Base-by-base conservation (phyloP, 371 early-diverging fungal genomes). In the Funneliformis caledonium region DNA sequence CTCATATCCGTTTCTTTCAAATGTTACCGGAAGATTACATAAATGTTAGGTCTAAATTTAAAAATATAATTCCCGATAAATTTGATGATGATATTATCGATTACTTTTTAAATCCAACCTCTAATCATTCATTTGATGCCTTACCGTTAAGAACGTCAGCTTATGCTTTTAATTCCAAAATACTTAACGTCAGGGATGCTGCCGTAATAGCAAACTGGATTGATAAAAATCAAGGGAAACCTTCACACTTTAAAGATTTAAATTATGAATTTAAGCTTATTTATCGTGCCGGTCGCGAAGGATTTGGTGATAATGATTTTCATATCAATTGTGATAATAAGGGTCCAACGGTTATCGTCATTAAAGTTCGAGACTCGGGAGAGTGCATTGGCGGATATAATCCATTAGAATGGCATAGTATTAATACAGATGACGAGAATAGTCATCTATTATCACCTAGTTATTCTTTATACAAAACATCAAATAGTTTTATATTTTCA, bases 1-100 rank as follows among this genome's bases (percentile, higher is more conserved):
- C 78, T 37, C 78, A 67, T 42, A 68, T 78, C 26, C 43, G 78
- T 50, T 78, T 78, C 42, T 78, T 68, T 68, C 78, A 78, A 11
- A 48, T 78, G 31, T 68, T 68, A 67, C 43, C 68, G 16, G 68
- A 26, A 4, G 78, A 78, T 50, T 67, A 37, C 19, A 37, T 2
- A 5, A 5, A 37, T 19, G 14, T 45, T n/a, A 37, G 10, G 19
- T 3, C 52, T 52, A 12, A 52, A 52, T 52, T 52, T 52, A 52
- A 16, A 52, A 6, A 16, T 52, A 5, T 52, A 52, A 52, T 52
- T 52, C 52, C 52, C 16, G 16, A 52, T 8, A 16, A 52, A 52
- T 16, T 52, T 52, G 52, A 52, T 16, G 16, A 16, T 6, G 16
- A 52, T 16, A 52, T 52, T 52, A 16, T 52, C 16, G 14, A 52